Evolutionary conservation across 2,329 filamentous ascomycete species (phyloP).

Genomic region (Aspergillus costaricaensis): DNA sequence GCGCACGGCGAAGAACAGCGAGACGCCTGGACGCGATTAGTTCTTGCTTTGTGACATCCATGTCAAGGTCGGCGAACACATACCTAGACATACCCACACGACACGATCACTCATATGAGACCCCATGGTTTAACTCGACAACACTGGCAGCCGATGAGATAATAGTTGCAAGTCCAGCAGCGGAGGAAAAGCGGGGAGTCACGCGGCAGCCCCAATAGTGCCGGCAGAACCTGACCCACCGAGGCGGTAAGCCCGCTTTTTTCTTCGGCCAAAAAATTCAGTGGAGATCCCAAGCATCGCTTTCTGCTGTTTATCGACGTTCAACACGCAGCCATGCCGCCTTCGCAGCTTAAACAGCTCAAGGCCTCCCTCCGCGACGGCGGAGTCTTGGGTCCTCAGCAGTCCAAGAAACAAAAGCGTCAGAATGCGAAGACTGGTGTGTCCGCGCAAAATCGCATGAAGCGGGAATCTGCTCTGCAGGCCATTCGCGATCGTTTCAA

Average conservation of each 20-base stretch:
- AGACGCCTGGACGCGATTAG: slow-evolving; percentile 33
- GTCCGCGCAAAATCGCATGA: slow-evolving; percentile 71
- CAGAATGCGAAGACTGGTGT: slow-evolving; percentile 68
- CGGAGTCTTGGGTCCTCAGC: slow-evolving; percentile 85
- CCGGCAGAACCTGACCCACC: slow-evolving; percentile 32
- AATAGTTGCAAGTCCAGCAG: neutral
- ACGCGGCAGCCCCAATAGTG: slow-evolving; percentile 10
- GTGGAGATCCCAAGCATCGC: slow-evolving; percentile 21
- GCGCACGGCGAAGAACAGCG: slow-evolving; percentile 54
- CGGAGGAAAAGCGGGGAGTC: slow-evolving; percentile 15
- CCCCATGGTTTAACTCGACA: slow-evolving; percentile 29
- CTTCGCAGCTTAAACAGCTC: slow-evolving; percentile 93
- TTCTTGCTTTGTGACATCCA: neutral
- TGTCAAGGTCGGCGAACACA: neutral
- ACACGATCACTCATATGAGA: slow-evolving; percentile 39
- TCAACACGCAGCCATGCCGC: slow-evolving; percentile 66
- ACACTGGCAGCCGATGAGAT: too few species aligned
- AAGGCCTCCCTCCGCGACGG: slow-evolving; percentile 88
- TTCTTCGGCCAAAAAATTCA: slow-evolving; percentile 33
- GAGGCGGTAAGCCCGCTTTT: slow-evolving; percentile 39
- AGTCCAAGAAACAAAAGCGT: slow-evolving; percentile 93
- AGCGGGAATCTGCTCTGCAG: slow-evolving; percentile 75
- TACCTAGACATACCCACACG: slow-evolving; percentile 45
- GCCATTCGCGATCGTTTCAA: slow-evolving; percentile 96
- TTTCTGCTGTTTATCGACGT: slow-evolving; percentile 14